A percentile compares a stretch with the other conserved stretches of the same genome.
phyloP scores from a whole-genome alignment of 2,329 filamentous ascomycete species.

The Cercospora sesami region DNA sequence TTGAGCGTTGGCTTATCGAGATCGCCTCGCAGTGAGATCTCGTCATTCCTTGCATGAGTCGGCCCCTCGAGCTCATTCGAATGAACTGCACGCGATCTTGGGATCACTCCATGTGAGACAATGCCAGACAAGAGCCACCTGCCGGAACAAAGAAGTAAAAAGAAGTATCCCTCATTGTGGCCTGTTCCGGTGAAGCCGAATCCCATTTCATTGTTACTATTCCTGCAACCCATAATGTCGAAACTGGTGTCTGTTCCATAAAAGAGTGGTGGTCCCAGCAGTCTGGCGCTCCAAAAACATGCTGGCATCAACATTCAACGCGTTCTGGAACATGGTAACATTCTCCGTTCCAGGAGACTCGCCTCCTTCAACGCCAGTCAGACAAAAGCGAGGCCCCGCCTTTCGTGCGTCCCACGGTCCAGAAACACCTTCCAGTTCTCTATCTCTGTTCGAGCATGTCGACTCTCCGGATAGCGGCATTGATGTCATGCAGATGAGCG shows the following conservation, averaged over 20 bases:
- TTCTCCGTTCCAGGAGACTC: neutral
- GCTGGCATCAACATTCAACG: neutral
- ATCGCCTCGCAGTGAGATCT: too few relatives aligned
- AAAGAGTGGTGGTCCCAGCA: neutral
- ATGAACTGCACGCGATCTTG: neutral
- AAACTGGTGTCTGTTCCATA: neutral
- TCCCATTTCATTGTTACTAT: neutral
- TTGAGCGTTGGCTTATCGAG: too few relatives aligned
- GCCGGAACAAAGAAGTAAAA: neutral
- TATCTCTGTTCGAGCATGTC: neutral
- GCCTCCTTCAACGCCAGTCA: conserved; percentile 1
- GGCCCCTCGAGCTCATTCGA: too few relatives aligned
- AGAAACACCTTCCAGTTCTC: neutral
- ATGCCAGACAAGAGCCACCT: neutral
- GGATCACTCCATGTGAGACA: neutral
- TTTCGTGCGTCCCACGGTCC: neutral
- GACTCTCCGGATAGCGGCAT: neutral
- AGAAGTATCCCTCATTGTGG: neutral
- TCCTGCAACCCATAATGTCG: neutral
- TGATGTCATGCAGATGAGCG: neutral
- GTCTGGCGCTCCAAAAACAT: neutral
- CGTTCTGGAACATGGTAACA: neutral
- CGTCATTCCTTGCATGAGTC: too few relatives aligned
- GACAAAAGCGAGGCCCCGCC: neutral
- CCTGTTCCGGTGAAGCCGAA: neutral